A percentile compares a stretch with the other conserved stretches of the same genome.
phyloP scores from a whole-genome alignment of 2,329 filamentous ascomycete species.

The Fusarium sp. region DNA sequence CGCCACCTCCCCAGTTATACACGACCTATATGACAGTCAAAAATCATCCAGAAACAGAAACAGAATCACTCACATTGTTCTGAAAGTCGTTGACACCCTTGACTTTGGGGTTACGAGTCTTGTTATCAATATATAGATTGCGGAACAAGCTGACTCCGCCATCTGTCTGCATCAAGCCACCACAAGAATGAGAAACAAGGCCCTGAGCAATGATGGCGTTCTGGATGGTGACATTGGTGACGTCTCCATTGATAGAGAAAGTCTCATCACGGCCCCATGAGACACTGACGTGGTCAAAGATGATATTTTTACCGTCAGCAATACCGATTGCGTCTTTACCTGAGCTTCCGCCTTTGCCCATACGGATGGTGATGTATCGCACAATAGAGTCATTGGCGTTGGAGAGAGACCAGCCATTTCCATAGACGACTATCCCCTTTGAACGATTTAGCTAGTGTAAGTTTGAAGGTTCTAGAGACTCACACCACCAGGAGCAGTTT shows the following conservation, averaged over 20 bases:
- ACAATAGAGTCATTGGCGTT: conserved; percentile 63
- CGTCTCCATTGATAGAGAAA: conserved; percentile 59
- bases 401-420: conserved; percentile 62
- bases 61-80: conserved; percentile 46
- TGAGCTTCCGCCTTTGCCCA: conserved; percentile 59
- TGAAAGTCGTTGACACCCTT: conserved; percentile 65
- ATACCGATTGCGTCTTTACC: conserved; percentile 65
- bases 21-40: conserved; percentile 49
- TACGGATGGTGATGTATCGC: conserved; percentile 64
- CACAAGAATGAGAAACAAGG: conserved; percentile 62
- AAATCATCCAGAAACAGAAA: not conserved
- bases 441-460: not conserved
- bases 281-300: conserved; percentile 64
- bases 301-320: conserved; percentile 61
- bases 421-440: conserved; percentile 59
- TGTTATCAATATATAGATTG: conserved; percentile 66
- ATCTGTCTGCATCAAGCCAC: conserved; percentile 60
- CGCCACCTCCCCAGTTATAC: conserved; percentile 65
- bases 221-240: conserved; percentile 60
- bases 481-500: conserved; percentile 59
- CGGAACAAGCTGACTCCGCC: conserved; percentile 61
- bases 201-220: conserved; percentile 64
- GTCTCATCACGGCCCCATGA: conserved; percentile 66
- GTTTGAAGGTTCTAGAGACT: conserved; percentile 28
- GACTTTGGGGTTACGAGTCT: conserved; percentile 65